Evolutionary conservation across 768 basidiomycete genomes (phyloP), one percentile per base, ranked within the genome.

Genomic region (Rhodotorula kratochvilovae): DNA sequence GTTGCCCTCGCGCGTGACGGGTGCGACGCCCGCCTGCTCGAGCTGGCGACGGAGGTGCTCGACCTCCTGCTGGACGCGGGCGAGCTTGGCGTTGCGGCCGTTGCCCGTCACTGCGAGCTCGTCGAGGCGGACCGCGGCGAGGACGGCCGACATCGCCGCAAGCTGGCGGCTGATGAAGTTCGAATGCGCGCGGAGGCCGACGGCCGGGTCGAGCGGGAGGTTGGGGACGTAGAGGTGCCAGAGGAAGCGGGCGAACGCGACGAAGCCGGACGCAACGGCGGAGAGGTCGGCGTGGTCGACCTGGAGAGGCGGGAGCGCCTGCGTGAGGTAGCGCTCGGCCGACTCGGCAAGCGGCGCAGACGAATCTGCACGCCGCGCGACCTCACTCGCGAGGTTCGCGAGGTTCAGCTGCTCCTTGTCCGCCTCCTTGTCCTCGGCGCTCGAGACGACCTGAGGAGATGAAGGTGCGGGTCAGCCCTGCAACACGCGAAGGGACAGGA

Each of bases 201-300:
- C 87, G 13, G 88, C 87, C 36, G 96, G 96, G 79, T 99, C 96
- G 60, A 97, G 81, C 5, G 94, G 92, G 3, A 86, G 81, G 79
- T 91, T 85, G 0, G 96, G 92, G 50, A 98, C 83, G 77, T 89
- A 88, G 29, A 94, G 84, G 7, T 88, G 83, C 33, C 92, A 78
- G 35, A 93, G 80, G 64, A 87, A 74, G 17, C 66, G 60, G 6
- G 71, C 71, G 36, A 76, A 68, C 2, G 63, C 66, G 55, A 78
- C 64, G 54, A 73, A 75, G n/a, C 74, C 71, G 2, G 12, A 11
- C 1, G 64, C 74, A 35, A 70, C 48, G 19, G n/a, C 58, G 2
- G 29, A 13, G 13, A 66, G 51, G 1, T 29, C 23, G 4, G 45
- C 58, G 7, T 42, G 13, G 6, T 15, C 15, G 3, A 2, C 2